A percentile compares a stretch with the other conserved stretches of the same genome.
Evolutionary conservation across 192 early-diverging fungal species (phyloP).

Genomic region (Coemansia sp.): DNA sequence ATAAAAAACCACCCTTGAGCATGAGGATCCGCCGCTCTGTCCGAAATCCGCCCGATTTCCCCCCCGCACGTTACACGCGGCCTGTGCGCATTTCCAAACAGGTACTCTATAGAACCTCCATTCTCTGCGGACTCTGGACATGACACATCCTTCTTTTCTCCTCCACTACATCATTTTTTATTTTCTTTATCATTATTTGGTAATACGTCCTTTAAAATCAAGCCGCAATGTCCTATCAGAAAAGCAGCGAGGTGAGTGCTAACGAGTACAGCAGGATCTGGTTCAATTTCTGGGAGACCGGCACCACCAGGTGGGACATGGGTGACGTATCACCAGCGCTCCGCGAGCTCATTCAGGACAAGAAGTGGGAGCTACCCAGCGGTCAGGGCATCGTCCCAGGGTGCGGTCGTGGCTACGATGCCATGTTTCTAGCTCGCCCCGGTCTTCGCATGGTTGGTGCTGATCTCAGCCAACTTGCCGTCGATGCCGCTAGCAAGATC

Average conservation of each 20-base stretch:
- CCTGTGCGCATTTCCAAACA: neutral
- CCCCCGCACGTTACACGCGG: neutral
- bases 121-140: neutral
- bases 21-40: neutral
- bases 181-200: neutral
- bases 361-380: conserved; percentile 45
- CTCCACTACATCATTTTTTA: conserved; percentile 5
- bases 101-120: neutral
- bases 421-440: conserved; percentile 65
- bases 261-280: conserved; percentile 48
- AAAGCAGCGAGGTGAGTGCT: conserved; percentile 4
- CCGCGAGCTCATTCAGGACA: conserved; percentile 49
- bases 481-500: conserved; percentile 60
- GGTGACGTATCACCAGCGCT: conserved; percentile 53
- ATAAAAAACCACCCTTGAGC: neutral
- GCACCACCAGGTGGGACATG: conserved; percentile 43
- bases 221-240: conserved; percentile 17
- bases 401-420: conserved; percentile 70
- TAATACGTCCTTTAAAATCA: neutral
- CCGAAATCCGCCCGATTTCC: neutral
- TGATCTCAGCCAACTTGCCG: conserved; percentile 69
- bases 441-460: conserved; percentile 66
- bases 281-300: conserved; percentile 33
- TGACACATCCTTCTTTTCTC: neutral
- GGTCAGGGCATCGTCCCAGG: conserved; percentile 52